Percentiles rank a stretch among this genome's conserved stretches.
These are phyloP conservation scores for Globisporangium rhizosaccharum DNA, from an alignment of 352 stramenopile species.

Conservation along the genomic window DNA sequence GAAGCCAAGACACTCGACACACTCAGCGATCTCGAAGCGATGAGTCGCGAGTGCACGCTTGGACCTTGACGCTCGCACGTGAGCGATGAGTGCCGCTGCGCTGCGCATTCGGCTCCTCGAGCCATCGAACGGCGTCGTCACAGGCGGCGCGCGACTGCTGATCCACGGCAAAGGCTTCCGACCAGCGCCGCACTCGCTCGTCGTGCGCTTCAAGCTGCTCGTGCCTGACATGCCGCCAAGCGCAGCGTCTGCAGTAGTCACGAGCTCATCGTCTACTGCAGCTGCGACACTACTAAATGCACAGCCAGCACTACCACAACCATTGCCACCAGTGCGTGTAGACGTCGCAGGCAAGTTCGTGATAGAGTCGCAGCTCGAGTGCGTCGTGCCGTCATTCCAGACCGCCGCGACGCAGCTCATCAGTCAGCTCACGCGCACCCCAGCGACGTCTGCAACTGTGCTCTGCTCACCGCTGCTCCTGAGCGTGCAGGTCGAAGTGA, in stretches of 20 bases:
- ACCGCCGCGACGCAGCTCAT: conserved; percentile 28
- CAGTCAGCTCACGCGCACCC: conserved; percentile 29
- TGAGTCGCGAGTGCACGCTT: no score
- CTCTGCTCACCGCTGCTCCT: conserved; percentile 44
- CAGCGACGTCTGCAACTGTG: conserved; percentile 36
- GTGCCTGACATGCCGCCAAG: conserved; percentile 13
- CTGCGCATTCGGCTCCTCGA: conserved; percentile 55
- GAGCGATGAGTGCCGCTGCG: conserved; percentile 4
- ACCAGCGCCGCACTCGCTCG: conserved; percentile 50
- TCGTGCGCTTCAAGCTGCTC: conserved; percentile 46
- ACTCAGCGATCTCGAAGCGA: background rate
- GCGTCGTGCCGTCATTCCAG: conserved; percentile 44
- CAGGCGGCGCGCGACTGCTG: conserved; percentile 44
- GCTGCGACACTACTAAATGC: background rate
- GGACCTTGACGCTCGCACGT: background rate
- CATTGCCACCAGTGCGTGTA: conserved; percentile 4
- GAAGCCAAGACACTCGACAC: no score
- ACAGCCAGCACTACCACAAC: background rate
- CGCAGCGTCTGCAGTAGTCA: background rate
- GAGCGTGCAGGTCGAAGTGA: conserved; percentile 44
- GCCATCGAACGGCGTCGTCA: conserved; percentile 33
- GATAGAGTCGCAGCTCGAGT: conserved; percentile 56
- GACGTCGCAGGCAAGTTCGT: conserved; percentile 46
- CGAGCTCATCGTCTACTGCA: background rate
- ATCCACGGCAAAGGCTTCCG: conserved; percentile 62